Base-by-base conservation (phyloP, 2,329 filamentous ascomycete genomes). In the Grosmannia penicillata region DNA sequence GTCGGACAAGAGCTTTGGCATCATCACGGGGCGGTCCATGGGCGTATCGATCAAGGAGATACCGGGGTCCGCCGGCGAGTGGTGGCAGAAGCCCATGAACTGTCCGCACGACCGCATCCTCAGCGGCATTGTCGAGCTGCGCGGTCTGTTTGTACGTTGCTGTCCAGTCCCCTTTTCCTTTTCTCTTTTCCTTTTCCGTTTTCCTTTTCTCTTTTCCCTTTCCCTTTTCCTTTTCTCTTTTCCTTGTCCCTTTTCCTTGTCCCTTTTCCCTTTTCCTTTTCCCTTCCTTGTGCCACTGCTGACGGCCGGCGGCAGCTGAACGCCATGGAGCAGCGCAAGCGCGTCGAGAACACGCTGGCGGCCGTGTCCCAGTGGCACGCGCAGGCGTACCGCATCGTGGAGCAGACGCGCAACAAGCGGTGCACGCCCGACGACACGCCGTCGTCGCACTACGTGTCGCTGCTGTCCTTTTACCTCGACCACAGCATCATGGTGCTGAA, bases 401-500 rank as follows among this genome's bases (percentile, higher is more conserved):
- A 45, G 33, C 41, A 45, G 39, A 42, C 43, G 6, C 45, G 45
- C 32, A 40, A 40, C 27, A 28, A 33, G 4, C 45, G 45, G 9
- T 47, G 45, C 25, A 33, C 32, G 4, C 40, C 37, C 25, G 40
- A 42, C 27, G 17, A 27, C 14, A 11, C n/a, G 19, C 25, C 37
- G n/a, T 37, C 35, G 15, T 15, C 37, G 18, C 37, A 33, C 6
- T 45, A 38, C 8, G 32, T 49, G 9, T 39, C 46, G 1, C 38
- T 50, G 11, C 40, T 50, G 13, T 44, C 43, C 4, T 50, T 51
- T 23, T 48, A 51, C 41, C 45, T 48, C 39, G 46, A 50, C 31
- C 49, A 51, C 37, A 49, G 46, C 33, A 44, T 51, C 31, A 44
- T 51, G 41, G 45, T 51, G n/a, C 39, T 51, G 15, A 50, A 47